A percentile compares a stretch with the other conserved stretches of the same genome.
Evolutionary conservation across 148 eudicot genomes (phyloP).

Genomic region (Chenopodium quinoa): DNA sequence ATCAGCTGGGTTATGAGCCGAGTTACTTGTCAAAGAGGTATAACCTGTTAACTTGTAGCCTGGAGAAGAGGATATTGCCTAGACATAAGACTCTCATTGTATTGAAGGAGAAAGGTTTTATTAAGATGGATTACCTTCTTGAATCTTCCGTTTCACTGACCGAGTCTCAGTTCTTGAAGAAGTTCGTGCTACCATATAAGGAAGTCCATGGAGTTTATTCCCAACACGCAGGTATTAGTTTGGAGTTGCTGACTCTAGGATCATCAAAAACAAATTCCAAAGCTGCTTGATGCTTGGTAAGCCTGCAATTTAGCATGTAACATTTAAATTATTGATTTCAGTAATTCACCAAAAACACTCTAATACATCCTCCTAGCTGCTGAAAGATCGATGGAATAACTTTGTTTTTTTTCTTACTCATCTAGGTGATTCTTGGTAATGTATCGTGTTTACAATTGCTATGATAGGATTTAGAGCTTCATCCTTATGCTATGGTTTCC

Average conservation of each 20-base stretch:
- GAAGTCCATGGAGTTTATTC: slow-evolving; percentile 20
- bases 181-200: slow-evolving; percentile 21
- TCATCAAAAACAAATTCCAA: background rate
- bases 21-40: too few species aligned
- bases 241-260: background rate
- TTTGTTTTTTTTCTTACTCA: background rate
- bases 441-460: background rate
- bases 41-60: too few species aligned
- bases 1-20: too few species aligned
- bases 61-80: slow-evolving; percentile 37
- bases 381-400: background rate
- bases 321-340: background rate
- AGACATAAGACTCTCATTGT: slow-evolving; percentile 24
- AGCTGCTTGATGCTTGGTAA: background rate
- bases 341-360: background rate
- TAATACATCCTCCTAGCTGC: too few species aligned
- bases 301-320: background rate
- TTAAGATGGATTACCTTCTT: slow-evolving; percentile 3
- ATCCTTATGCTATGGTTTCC: background rate
- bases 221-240: background rate
- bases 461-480: background rate
- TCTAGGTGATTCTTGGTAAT: too few species aligned
- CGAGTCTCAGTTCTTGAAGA: slow-evolving; percentile 22
- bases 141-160: background rate
- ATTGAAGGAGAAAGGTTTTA: slow-evolving; percentile 34